Evolutionary conservation across 1,284 basidiomycete species (phyloP).

Genomic region (Sanghuangporus sanghuang): DNA sequence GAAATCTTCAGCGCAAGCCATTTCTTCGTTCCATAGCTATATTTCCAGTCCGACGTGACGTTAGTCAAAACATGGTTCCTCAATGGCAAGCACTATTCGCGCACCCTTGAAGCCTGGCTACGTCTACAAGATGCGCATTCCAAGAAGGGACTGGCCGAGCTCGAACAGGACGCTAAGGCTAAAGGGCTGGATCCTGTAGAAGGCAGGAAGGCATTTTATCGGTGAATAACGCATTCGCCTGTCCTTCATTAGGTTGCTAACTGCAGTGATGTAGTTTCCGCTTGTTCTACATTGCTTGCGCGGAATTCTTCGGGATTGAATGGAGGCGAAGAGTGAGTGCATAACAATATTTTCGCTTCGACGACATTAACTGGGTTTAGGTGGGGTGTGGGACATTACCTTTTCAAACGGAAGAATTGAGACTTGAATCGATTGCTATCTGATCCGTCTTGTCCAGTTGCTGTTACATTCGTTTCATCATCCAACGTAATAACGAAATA

Average conservation of each 20-base stretch:
- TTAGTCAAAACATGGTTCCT: conserved; percentile 61
- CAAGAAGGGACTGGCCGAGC: conserved; percentile 45
- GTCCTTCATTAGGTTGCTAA: background rate
- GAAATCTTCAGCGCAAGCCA: background rate
- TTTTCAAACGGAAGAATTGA: conserved; percentile 37
- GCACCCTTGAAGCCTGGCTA: conserved; percentile 69
- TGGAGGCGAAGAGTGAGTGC: conserved; percentile 55
- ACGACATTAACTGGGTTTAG: conserved; percentile 19
- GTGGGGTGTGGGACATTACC: conserved; percentile 54
- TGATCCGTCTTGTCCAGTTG: too few species aligned
- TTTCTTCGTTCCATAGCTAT: conserved; percentile 34
- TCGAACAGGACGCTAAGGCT: conserved; percentile 43
- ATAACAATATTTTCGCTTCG: background rate
- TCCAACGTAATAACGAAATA: too few species aligned
- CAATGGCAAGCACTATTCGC: conserved; percentile 63
- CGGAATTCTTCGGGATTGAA: conserved; percentile 71
- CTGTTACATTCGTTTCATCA: too few species aligned
- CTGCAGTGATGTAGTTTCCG: conserved; percentile 42
- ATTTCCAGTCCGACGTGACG: conserved; percentile 66
- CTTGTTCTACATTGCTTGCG: conserved; percentile 74
- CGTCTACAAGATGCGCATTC: conserved; percentile 51
- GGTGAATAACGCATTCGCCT: conserved; percentile 27
- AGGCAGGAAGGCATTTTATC: conserved; percentile 57
- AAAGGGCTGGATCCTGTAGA: conserved; percentile 46
- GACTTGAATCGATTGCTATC: background rate